Conservation (phyloP, 2,329 filamentous ascomycete species). For the Chaetothyriales sp. region DNA sequence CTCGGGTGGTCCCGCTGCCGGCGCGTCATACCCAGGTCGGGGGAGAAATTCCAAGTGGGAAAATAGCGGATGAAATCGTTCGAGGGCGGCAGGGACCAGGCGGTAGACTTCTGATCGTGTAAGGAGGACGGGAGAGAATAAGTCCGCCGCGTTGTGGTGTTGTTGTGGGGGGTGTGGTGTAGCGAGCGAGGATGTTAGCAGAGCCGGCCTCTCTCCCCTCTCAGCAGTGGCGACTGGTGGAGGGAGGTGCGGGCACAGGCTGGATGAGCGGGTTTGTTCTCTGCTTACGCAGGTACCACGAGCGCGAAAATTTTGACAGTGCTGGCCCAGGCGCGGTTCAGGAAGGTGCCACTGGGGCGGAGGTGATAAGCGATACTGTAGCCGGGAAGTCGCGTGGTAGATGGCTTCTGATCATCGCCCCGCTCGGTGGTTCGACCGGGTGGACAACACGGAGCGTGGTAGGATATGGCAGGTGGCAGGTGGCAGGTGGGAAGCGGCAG, state of each 20-base stretch:
- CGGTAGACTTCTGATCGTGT: neutral
- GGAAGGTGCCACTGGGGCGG: neutral
- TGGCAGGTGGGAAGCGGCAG: neutral
- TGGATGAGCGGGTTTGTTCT: neutral
- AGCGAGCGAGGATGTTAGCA: no score
- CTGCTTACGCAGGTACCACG: constrained; percentile 12
- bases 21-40: neutral
- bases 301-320: constrained; percentile 5
- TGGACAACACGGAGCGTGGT: neutral
- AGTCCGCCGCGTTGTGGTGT: no score
- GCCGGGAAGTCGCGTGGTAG: constrained; percentile 4
- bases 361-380: neutral
- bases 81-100: neutral
- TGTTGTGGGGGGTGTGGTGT: no score
- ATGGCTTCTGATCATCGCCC: constrained; percentile 15
- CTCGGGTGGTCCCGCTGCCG: neutral
- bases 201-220: no score
- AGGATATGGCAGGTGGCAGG: no score
- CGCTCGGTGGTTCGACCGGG: neutral
- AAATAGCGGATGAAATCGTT: neutral
- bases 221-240: neutral
- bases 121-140: no score
- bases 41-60: neutral
- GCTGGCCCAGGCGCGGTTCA: constrained; percentile 8
- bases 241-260: neutral